Evolutionary conservation across 2,329 filamentous ascomycete species (phyloP).

Genomic region (Talaromyces sp.): DNA sequence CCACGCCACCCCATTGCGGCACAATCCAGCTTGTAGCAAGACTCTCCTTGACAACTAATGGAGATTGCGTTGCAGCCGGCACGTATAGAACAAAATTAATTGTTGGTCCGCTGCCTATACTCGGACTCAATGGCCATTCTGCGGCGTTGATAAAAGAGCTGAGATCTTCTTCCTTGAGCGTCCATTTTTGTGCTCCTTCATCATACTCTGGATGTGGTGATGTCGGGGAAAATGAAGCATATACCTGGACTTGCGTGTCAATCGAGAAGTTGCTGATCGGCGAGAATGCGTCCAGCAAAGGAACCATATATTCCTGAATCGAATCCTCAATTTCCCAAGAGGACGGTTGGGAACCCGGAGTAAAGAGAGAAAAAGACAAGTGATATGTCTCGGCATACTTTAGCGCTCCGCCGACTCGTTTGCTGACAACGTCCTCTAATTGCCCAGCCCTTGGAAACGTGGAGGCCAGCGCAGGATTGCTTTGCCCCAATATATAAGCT

Average conservation of each 20-base stretch:
- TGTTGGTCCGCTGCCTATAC: slow-evolving; percentile 87
- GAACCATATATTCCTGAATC: slow-evolving; percentile 73
- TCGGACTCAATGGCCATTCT: slow-evolving; percentile 93
- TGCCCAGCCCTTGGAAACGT: slow-evolving; percentile 23
- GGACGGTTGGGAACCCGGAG: slow-evolving; percentile 70
- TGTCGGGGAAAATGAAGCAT: slow-evolving; percentile 66
- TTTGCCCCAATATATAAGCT: slow-evolving; percentile 65
- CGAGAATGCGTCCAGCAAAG: slow-evolving; percentile 72
- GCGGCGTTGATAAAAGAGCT: slow-evolving; percentile 96
- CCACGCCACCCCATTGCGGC: slow-evolving; percentile 86
- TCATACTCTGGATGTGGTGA: slow-evolving; percentile 57
- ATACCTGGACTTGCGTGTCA: slow-evolving; percentile 92
- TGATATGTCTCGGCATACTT: slow-evolving; percentile 94
- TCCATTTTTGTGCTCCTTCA: slow-evolving; percentile 56
- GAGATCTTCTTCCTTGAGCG: slow-evolving; percentile 76
- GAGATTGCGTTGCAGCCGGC: slow-evolving; percentile 63
- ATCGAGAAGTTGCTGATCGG: slow-evolving; percentile 93
- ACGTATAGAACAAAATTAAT: slow-evolving; percentile 95
- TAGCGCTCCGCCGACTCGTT: slow-evolving; percentile 75
- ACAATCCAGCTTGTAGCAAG: slow-evolving; percentile 79
- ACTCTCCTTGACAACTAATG: slow-evolving; percentile 58
- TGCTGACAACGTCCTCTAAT: slow-evolving; percentile 56
- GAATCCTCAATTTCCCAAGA: slow-evolving; percentile 88
- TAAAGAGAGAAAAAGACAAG: slow-evolving; percentile 92
- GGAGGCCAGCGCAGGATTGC: slow-evolving; percentile 27